Evolutionary conservation across 1,284 basidiomycete genomes (phyloP), one percentile per base, ranked within the genome.

Genomic region (Meripilus lineatus): DNA sequence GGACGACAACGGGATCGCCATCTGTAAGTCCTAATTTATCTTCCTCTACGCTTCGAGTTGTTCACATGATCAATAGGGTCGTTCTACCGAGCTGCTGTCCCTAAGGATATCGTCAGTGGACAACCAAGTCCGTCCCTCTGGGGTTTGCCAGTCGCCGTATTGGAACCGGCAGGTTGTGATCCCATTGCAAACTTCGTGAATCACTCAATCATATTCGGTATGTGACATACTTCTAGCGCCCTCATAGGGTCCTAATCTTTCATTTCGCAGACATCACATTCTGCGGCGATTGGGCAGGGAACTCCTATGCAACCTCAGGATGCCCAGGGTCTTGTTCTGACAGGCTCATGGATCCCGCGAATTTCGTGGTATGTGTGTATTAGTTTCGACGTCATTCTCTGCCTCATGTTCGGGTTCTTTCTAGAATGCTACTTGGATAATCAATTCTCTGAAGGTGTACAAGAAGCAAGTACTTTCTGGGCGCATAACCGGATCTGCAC

Each of bases 231-330:
- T 37, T 32, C 50, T 42, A 38, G 43, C 22, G 7, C 44, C 44
- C 18, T 43, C 18, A 28, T 23, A 28, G 18, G 38, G 32, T 44
- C 44, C 48, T 44, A n/a, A n/a, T 51, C 45, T 37, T 22, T 32
- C 34, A 42, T 26, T n/a, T 32, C 41, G 0, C 45, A 86, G 86
- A 89, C 59, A 89, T 89, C 49, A 89, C 86, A 8, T 87, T 89
- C 54, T 89, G 86, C 81, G 83, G 86, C 52, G 85, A 86, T 61
- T 88, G 85, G 85, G 87, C 86, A 4, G 87, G 86, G 32, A 82
- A 84, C 55, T 79, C 80, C 1, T 89, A 85, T 56, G 70, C 75
- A 4, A 81, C 79, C 4, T 79, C 82, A 1, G 74, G 75, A 13
- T 89, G 85, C 55, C 81, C 84, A 4, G 88, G 86, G 33, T 80